Base-by-base conservation (phyloP, 2,329 filamentous ascomycete species). In the Celoporthe dispersa region DNA sequence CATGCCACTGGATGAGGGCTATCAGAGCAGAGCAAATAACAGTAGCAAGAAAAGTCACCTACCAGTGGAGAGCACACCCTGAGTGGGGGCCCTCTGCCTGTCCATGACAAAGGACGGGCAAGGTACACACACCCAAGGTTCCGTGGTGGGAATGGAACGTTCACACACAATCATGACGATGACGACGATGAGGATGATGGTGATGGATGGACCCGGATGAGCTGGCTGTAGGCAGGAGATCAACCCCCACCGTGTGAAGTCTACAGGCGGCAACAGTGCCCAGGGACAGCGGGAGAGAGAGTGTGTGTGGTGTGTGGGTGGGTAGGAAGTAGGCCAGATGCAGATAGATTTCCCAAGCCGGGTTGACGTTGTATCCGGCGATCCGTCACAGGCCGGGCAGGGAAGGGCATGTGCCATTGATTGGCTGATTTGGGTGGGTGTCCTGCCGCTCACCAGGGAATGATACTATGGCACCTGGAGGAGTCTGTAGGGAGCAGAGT, bases 141-240 rank as follows among this genome's bases (percentile, higher is more conserved):
- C n/a, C n/a, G n/a, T n/a, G n/a, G n/a, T n/a, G n/a, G n/a, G 48
- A 19, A 72, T 72, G 71, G 66, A 71, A 72, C 71, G 71, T 72
- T 72, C 51, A 69, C 69, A 64, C 35, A 25, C n/a, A n/a, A 25
- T 39, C 16, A 22, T 35, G 9, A 35, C 31, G 31, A 35, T 5
- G 25, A 61, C 22, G 51, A 55, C 44, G 25, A 37, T 61, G 16
- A 14, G 35, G 59, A 33, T n/a, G n/a, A n/a, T n/a, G n/a, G n/a
- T n/a, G n/a, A 41, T 39, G 22, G 19, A 37, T 11, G 37, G 37
- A 39, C 11, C 31, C 12, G 53, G 25, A n/a, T 35, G 37, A 39
- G 8, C 11, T 39, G 60, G 9, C 48, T 65, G 57, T 48, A 60
- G 31, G 61, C 31, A 61, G 14, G 37, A 63, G n/a, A 16, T 41